Base-by-base conservation (phyloP, 257 asterid species). In the Gentiana dahurica region DNA sequence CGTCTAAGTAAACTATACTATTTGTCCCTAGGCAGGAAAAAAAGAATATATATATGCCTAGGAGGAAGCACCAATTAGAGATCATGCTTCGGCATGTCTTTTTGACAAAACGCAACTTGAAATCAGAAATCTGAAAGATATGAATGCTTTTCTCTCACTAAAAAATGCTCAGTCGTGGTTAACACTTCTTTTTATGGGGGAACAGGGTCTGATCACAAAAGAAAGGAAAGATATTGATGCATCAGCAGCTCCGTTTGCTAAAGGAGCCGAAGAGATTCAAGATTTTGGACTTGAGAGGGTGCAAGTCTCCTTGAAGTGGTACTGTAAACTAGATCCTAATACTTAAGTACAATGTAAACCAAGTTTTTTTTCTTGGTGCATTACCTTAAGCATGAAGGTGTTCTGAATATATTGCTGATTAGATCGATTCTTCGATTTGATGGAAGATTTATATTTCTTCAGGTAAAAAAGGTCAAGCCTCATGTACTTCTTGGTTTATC, bases 401-500 rank as follows among this genome's bases (percentile, higher is more conserved):
- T 1, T 46, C 39, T 9, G 53, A 34, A 58, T 36, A 10, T 57
- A 8, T n/a, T 38, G 35, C 12, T 55, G 38, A 39, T 48, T 54
- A 33, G 61, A 52, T n/a, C 49, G 60, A 2, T 44, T 53, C 54
- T 39, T 61, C 57, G 43, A 45, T 13, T 13, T 36, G 57, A 54
- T 59, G 62, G 49, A 52, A 24, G 24, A 49, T 15, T 64, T 49
- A 69, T 36, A 33, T 9, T 54, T 75, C 39, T 84, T 78, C 95
- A 92, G 99, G 91, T 92, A 60, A 81, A 84, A 70, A 85, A 86
- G 71, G 97, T 88, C 59, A 92, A 83, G 75, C 99, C 99, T 24
- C 95, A 88, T 51, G 95, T 88, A 77, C 95, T 92, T 75, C 95
- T 92, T 71, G 99, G 99, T 68, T 82, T 92, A 75, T 92, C 99